Conservation (phyloP, 139 green algal species). For the Micractinium sp. region DNA sequence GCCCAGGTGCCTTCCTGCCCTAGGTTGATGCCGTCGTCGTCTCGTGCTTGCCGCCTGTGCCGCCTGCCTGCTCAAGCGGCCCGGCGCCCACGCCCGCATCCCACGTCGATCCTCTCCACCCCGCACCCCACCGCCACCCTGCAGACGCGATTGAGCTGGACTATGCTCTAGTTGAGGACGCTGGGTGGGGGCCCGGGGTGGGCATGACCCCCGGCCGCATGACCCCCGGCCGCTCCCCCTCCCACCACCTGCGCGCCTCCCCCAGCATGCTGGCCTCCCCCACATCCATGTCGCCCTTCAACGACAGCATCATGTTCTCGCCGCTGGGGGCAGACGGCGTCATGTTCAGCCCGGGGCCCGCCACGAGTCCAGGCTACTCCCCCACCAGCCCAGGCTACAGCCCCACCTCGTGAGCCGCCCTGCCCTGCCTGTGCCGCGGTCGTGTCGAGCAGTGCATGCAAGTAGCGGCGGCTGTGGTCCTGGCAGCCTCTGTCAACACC, state of each 20-base stretch:
- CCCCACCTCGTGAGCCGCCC: conserved; percentile 23
- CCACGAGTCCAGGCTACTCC: conserved; percentile 75
- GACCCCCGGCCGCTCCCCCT: conserved; percentile 47
- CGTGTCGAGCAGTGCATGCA: background rate
- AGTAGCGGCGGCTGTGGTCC: background rate
- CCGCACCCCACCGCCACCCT: background rate
- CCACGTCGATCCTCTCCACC: background rate
- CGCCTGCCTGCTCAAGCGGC: too few relatives aligned
- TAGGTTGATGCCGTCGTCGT: too few relatives aligned
- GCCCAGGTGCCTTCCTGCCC: background rate
- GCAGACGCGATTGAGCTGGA: conserved; percentile 86
- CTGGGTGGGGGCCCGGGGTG: background rate
- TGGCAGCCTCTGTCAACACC: background rate
- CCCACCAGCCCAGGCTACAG: conserved; percentile 54
- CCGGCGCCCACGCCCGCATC: background rate
- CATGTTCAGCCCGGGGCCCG: conserved; percentile 65
- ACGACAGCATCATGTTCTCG: conserved; percentile 61
- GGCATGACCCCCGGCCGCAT: conserved; percentile 65
- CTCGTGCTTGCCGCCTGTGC: background rate
- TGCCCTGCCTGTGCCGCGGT: too few relatives aligned
- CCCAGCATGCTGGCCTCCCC: conserved; percentile 61
- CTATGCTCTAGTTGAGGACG: conserved; percentile 31
- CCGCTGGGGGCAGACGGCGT: conserved; percentile 50
- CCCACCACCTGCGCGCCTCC: conserved; percentile 50
- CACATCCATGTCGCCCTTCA: conserved; percentile 58